A percentile compares a stretch with the other conserved stretches of the same genome.
These are phyloP conservation scores for Kwoniella sp. DNA, from an alignment of 768 basidiomycete species.

Conservation along the genomic window DNA sequence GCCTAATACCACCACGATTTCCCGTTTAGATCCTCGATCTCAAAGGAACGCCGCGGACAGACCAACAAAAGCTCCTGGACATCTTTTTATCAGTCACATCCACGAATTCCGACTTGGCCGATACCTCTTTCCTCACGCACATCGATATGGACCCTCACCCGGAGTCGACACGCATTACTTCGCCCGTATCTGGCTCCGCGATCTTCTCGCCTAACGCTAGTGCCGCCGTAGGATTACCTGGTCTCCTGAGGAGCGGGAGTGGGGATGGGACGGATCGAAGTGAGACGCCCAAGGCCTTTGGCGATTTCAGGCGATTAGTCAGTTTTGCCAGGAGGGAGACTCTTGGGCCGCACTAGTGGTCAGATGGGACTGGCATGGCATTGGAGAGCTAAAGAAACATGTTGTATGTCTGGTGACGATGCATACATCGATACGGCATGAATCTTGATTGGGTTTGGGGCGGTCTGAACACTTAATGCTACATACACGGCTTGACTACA, in stretches of 20 bases:
- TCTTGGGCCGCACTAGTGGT: constrained; percentile 6
- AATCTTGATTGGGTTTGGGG: too few species aligned
- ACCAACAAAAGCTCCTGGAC: constrained; percentile 88
- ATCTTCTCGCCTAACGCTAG: constrained; percentile 63
- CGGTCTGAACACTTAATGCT: too few species aligned
- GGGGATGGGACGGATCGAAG: constrained; percentile 57
- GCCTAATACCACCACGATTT: too few species aligned
- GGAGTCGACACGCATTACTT: constrained; percentile 28
- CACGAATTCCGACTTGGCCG: constrained; percentile 82
- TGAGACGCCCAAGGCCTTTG: constrained; percentile 77
- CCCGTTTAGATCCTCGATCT: constrained; percentile 78
- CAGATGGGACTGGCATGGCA: background rate
- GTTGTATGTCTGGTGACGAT: too few species aligned
- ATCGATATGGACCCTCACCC: constrained; percentile 88
- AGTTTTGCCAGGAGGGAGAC: constrained; percentile 80
- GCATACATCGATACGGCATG: too few species aligned
- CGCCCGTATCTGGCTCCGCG: constrained; percentile 55
- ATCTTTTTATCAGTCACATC: constrained; percentile 90
- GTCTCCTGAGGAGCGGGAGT: constrained; percentile 60
- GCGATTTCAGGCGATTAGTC: constrained; percentile 83
- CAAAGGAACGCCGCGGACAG: constrained; percentile 82
- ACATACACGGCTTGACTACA: too few species aligned
- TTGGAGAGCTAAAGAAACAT: too few species aligned
- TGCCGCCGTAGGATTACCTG: constrained; percentile 63
- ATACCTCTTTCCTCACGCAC: constrained; percentile 86